Evolutionary conservation across 345 rosid species (phyloP).

Genomic region (Atalantia buxifolia): DNA sequence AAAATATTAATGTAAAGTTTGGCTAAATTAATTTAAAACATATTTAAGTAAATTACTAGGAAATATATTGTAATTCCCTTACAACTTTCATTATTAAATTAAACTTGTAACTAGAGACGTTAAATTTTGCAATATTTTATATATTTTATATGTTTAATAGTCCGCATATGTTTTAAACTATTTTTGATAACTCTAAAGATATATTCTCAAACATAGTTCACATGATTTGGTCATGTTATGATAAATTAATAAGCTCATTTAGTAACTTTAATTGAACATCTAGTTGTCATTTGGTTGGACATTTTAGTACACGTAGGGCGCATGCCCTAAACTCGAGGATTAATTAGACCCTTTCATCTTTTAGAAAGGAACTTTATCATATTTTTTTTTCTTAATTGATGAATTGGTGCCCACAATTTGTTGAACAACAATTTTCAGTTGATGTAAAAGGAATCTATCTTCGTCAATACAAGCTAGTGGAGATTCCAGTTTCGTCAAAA

Average conservation of each 20-base stretch:
- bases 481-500: neutral
- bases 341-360: neutral
- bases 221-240: too few species aligned
- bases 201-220: too few species aligned
- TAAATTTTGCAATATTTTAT: too few species aligned
- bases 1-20: neutral
- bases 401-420: neutral
- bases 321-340: neutral
- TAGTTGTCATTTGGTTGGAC: neutral
- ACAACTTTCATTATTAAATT: too few species aligned
- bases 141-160: too few species aligned
- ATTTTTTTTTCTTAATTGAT: neutral
- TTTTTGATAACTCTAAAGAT: too few species aligned
- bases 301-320: neutral
- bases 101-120: too few species aligned
- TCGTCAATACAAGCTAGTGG: constrained; percentile 1
- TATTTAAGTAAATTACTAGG: neutral
- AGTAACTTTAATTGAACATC: neutral
- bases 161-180: too few species aligned
- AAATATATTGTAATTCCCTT: neutral
- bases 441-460: constrained; percentile 6
- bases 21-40: neutral
- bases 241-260: too few species aligned
- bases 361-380: neutral
- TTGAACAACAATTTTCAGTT: neutral